Conservation (phyloP, 192 early-diverging fungal genomes). For the Linnemannia zychae region DNA sequence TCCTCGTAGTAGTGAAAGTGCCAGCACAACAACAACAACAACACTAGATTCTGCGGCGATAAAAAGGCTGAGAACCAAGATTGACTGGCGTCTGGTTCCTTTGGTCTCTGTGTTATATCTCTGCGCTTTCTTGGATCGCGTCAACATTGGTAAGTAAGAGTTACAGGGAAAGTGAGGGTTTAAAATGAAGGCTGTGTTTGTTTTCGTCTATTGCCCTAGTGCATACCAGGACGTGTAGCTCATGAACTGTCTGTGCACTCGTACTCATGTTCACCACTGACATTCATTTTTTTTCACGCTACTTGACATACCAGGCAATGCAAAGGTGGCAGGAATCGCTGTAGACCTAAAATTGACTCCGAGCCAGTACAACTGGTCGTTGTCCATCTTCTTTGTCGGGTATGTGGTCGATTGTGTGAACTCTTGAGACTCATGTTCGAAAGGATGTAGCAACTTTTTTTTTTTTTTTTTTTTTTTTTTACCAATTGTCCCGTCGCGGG, state of each 20-base stretch:
- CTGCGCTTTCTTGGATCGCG: conserved; percentile 78
- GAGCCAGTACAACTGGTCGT: conserved; percentile 67
- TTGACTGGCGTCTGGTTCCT: conserved; percentile 75
- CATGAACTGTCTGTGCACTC: neutral
- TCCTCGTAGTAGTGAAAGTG: neutral
- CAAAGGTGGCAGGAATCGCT: conserved; percentile 65
- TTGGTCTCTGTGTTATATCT: conserved; percentile 74
- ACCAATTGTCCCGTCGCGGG: conserved; percentile 14
- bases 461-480: no score
- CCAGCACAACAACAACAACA: neutral
- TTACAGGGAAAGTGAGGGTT: neutral
- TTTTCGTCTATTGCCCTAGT: neutral
- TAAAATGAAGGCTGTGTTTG: neutral
- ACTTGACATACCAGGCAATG: conserved; percentile 59
- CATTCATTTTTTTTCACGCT: neutral
- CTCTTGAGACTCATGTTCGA: no score
- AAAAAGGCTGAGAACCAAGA: conserved; percentile 63
- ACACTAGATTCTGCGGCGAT: conserved; percentile 7
- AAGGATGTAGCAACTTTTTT: no score
- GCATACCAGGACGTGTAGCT: neutral
- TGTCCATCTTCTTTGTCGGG: conserved; percentile 78
- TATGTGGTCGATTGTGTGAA: no score
- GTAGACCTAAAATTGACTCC: conserved; percentile 58
- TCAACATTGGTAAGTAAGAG: conserved; percentile 69
- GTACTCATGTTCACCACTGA: neutral